Percentiles rank a stretch among this genome's conserved stretches.
These are phyloP conservation scores for Xylaria sp. DNA, from an alignment of 495 filamentous ascomycete genomes.

Conservation along the genomic window DNA sequence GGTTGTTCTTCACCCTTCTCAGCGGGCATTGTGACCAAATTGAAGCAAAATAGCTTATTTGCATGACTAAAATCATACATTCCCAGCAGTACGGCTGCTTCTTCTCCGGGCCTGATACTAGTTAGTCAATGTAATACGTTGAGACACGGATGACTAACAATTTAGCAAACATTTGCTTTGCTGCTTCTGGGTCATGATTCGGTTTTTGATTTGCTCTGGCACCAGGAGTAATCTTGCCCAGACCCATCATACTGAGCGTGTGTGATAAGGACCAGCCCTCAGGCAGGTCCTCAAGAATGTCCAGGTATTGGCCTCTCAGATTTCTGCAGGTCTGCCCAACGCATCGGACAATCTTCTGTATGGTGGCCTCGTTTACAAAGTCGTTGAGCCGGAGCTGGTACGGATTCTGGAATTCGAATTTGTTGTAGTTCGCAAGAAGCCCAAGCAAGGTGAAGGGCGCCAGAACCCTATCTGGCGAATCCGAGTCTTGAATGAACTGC, in stretches of 20 bases:
- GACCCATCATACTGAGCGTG: slow-evolving; percentile 83
- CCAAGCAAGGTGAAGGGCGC: slow-evolving; percentile 85
- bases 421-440: slow-evolving; percentile 97
- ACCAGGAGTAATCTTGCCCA: slow-evolving; percentile 76
- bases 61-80: slow-evolving; percentile 93
- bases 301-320: slow-evolving; percentile 77
- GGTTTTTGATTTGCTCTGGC: slow-evolving; percentile 67
- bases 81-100: slow-evolving; percentile 79
- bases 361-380: slow-evolving; percentile 91
- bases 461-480: slow-evolving; percentile 64
- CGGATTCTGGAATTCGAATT: slow-evolving; percentile 98
- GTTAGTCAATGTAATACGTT: slow-evolving; percentile 35
- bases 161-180: slow-evolving; percentile 77
- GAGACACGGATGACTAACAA: slow-evolving; percentile 46
- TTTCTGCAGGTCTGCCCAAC: slow-evolving; percentile 72
- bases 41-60: slow-evolving; percentile 94
- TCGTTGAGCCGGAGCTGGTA: slow-evolving; percentile 95
- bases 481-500: slow-evolving; percentile 86
- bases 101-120: slow-evolving; percentile 70
- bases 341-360: slow-evolving; percentile 79
- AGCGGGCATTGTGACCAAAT: slow-evolving; percentile 70
- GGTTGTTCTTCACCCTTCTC: slow-evolving; percentile 75
- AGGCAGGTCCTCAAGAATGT: slow-evolving; percentile 89
- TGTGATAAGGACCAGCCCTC: slow-evolving; percentile 86
- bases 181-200: slow-evolving; percentile 68